Evolutionary conservation across 768 basidiomycete genomes (phyloP).

Genomic region (Hortiboletus campestris): DNA sequence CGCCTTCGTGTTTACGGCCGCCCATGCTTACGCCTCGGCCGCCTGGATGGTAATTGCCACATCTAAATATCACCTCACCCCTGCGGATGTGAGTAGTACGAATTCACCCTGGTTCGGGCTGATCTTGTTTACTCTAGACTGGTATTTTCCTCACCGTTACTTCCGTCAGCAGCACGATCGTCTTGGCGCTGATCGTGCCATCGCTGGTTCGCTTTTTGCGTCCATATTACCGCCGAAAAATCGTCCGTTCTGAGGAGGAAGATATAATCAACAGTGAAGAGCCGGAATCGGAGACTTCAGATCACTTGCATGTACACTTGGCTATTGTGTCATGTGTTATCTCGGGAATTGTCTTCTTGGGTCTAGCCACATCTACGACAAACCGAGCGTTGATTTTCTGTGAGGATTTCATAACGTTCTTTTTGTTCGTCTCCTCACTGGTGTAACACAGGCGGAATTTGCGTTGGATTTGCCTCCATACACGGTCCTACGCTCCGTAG

Average conservation of each 20-base stretch:
- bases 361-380: conserved; percentile 14
- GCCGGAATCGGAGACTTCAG: conserved; percentile 14
- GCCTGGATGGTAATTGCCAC: conserved; percentile 27
- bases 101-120: not conserved
- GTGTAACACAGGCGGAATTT: conserved; percentile 12
- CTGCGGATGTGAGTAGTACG: conserved; percentile 21
- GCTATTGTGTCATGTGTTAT: conserved; percentile 20
- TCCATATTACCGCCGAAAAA: conserved; percentile 22
- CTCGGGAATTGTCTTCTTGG: conserved; percentile 9
- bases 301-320: conserved; percentile 31
- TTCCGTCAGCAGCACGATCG: conserved; percentile 16
- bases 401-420: not conserved
- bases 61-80: conserved; percentile 26
- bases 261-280: not conserved
- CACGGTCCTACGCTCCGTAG: conserved; percentile 24
- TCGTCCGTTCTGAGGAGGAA: not conserved
- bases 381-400: conserved; percentile 9
- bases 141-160: conserved; percentile 25
- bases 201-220: conserved; percentile 23
- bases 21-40: conserved; percentile 7
- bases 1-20: conserved; percentile 20
- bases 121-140: conserved; percentile 16
- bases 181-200: conserved; percentile 22
- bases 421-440: not conserved
- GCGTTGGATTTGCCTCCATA: conserved; percentile 15